phyloP scores from a whole-genome alignment of 805 yeast species.

The Candida peoriensis region DNA sequence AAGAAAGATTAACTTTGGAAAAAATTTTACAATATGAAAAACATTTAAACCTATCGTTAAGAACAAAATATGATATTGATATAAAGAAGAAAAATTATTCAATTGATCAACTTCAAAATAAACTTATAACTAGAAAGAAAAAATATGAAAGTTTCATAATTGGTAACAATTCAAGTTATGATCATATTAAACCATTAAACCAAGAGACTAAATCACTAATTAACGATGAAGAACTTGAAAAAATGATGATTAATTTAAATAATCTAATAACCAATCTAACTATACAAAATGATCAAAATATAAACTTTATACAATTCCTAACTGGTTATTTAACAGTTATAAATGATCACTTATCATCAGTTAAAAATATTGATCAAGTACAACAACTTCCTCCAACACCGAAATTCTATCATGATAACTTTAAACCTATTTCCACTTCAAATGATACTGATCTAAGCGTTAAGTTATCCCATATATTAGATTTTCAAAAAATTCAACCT shows the following conservation, averaged over 20 bases:
- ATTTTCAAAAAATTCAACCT: conserved; percentile 5
- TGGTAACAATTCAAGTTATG: conserved; percentile 2
- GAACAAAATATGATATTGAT: conserved; percentile 18
- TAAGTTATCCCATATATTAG: neutral
- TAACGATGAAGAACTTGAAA: conserved; percentile 18
- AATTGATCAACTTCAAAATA: conserved; percentile 18
- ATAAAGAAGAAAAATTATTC: conserved; percentile 12
- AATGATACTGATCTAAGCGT: neutral
- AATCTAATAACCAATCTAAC: conserved; percentile 15
- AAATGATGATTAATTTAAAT: conserved; percentile 14
- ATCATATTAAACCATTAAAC: conserved; percentile 1
- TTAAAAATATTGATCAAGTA: conserved; percentile 2
- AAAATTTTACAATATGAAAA: conserved; percentile 3
- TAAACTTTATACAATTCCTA: conserved; percentile 8
- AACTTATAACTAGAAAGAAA: conserved; percentile 7
- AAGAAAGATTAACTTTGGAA: neutral
- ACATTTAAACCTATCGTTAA: conserved; percentile 9
- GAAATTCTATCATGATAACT: conserved; percentile 6
- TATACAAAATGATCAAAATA: conserved; percentile 7
- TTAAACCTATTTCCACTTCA: conserved; percentile 1
- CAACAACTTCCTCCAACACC: conserved; percentile 5
- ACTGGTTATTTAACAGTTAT: conserved; percentile 3
- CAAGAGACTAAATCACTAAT: conserved; percentile 2
- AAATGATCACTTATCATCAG: conserved; percentile 7
- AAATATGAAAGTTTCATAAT: conserved; percentile 7